Evolutionary conservation across 192 early-diverging fungal genomes (phyloP).

Genomic region (Coemansia sp.): DNA sequence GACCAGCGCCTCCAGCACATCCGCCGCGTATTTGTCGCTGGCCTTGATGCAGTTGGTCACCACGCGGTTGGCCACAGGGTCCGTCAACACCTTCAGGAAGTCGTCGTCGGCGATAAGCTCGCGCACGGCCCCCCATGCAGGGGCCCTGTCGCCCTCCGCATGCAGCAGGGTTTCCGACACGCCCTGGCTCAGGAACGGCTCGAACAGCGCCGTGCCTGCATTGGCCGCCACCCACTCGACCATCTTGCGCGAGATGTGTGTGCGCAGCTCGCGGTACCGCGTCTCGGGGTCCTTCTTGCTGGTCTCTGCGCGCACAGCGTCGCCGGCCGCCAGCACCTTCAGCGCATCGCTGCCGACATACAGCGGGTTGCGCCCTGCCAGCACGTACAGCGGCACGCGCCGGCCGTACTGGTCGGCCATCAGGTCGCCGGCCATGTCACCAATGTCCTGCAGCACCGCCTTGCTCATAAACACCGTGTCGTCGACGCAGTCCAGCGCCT

Average conservation of each 20-base stretch:
- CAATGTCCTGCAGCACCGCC: conserved; percentile 63
- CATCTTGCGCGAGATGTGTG: conserved; percentile 61
- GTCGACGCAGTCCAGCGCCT: conserved; percentile 84
- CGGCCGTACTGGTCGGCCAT: conserved; percentile 74
- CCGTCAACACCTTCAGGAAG: conserved; percentile 32
- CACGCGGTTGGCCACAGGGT: conserved; percentile 42
- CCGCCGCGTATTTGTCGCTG: conserved; percentile 32
- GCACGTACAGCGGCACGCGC: conserved; percentile 77
- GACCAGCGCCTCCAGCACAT: conserved; percentile 29
- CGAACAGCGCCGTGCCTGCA: conserved; percentile 60
- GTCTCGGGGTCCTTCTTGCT: conserved; percentile 84
- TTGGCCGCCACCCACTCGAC: conserved; percentile 58
- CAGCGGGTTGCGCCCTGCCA: conserved; percentile 72
- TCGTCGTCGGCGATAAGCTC: conserved; percentile 14
- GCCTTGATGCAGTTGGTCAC: conserved; percentile 45
- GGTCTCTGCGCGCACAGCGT: conserved; percentile 68
- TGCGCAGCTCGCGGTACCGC: conserved; percentile 69
- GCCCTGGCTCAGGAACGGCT: conserved; percentile 68
- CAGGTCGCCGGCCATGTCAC: conserved; percentile 54
- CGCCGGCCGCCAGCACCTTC: conserved; percentile 65
- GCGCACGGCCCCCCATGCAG: conserved; percentile 32
- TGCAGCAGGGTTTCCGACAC: conserved; percentile 71
- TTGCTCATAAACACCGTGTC: conserved; percentile 88
- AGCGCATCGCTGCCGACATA: conserved; percentile 73
- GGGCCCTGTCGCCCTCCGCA: conserved; percentile 48